phyloP scores from a whole-genome alignment of 106 monocot genomes.

The Acanthochlamys bracteata region DNA sequence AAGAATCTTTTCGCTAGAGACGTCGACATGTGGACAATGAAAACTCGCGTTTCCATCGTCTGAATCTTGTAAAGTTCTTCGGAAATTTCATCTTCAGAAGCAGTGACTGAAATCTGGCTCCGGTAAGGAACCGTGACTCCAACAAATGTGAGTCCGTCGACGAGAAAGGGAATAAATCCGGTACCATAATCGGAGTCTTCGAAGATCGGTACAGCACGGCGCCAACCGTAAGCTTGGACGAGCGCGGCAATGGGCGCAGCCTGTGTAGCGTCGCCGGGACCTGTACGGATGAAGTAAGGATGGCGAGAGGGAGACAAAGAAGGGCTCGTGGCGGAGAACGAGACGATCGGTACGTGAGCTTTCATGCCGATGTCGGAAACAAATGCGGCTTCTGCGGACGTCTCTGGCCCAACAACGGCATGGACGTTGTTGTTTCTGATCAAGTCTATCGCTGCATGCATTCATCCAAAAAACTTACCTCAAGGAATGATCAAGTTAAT shows the following conservation, averaged over 20 bases:
- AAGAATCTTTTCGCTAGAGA: conserved; percentile 2
- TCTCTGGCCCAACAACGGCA: conserved; percentile 7
- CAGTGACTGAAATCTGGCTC: neutral
- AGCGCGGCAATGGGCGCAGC: conserved; percentile 14
- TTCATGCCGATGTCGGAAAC: conserved; percentile 5
- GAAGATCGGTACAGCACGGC: conserved; percentile 12
- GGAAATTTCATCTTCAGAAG: neutral
- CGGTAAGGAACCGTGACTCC: conserved; percentile 10
- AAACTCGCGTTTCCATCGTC: neutral
- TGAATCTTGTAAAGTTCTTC: neutral
- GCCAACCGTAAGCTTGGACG: conserved; percentile 15
- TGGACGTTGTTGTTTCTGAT: neutral
- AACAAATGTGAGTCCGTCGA: neutral
- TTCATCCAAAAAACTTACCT: neutral
- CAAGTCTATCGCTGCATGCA: conserved; percentile 2
- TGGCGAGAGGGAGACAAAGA: conserved; percentile 2
- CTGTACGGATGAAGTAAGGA: conserved; percentile 19
- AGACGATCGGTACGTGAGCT: conserved; percentile 12
- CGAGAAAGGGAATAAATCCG: conserved; percentile 17
- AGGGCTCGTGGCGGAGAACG: conserved; percentile 20
- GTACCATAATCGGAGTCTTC: conserved; percentile 19
- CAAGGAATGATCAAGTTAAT: neutral
- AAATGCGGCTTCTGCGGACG: conserved; percentile 7
- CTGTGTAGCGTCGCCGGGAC: conserved; percentile 2
- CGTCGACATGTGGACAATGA: neutral